A percentile compares a stretch with the other conserved stretches of the same genome.
phyloP scores from a whole-genome alignment of 495 filamentous ascomycete genomes.

The Astrocystis sublimbata region DNA sequence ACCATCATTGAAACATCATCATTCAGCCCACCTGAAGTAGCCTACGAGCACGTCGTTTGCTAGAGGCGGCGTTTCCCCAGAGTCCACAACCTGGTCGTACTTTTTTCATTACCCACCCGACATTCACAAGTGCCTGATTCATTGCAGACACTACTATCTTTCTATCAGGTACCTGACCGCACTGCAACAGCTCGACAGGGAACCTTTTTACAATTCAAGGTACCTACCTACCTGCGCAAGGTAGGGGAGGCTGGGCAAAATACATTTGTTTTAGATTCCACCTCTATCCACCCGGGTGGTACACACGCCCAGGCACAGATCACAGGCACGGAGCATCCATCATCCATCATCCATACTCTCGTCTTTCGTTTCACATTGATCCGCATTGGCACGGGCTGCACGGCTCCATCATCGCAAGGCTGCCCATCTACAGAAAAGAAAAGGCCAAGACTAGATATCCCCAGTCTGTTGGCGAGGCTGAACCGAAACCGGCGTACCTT shows the following conservation, averaged over 20 bases:
- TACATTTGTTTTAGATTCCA: too few relatives aligned
- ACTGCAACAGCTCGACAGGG: too few relatives aligned
- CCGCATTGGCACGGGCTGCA: too few relatives aligned
- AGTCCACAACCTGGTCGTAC: not conserved
- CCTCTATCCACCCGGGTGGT: too few relatives aligned
- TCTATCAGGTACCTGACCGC: too few relatives aligned
- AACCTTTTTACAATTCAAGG: not conserved
- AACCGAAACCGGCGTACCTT: slow-evolving; percentile 2
- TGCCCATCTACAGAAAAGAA: slow-evolving; percentile 8
- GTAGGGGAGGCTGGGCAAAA: too few relatives aligned
- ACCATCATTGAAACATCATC: not conserved
- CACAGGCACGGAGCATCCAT: not conserved
- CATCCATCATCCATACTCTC: not conserved
- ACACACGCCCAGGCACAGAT: too few relatives aligned
- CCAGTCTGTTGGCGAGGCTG: slow-evolving; percentile 13
- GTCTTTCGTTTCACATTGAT: not conserved
- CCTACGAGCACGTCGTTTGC: not conserved
- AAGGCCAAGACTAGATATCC: too few relatives aligned
- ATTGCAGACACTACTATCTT: too few relatives aligned
- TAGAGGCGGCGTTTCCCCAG: not conserved
- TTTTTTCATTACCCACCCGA: not conserved
- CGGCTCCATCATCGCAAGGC: slow-evolving; percentile 21
- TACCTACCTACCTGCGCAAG: not conserved
- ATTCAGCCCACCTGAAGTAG: not conserved
- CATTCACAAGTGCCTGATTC: too few relatives aligned